Conservation (phyloP, 768 basidiomycete species). For the Sporobolomyces roseus region DNA sequence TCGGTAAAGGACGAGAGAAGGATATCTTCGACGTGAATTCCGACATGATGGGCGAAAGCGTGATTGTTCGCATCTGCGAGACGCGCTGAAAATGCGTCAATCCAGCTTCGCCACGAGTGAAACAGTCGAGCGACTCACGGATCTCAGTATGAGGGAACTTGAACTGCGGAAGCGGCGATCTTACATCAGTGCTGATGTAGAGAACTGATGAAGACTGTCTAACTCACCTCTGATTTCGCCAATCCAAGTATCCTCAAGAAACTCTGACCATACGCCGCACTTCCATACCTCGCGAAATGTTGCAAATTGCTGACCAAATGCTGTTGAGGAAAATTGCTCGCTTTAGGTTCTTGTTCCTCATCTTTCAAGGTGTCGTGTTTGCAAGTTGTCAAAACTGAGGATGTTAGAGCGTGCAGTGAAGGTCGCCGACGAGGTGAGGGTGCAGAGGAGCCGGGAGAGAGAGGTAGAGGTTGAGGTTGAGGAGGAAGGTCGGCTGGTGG, state of each 20-base stretch:
- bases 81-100: neutral
- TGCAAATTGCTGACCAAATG: slow-evolving; percentile 46
- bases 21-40: slow-evolving; percentile 49
- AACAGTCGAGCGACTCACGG: slow-evolving; percentile 28
- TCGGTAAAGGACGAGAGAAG: slow-evolving; percentile 50
- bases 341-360: slow-evolving; percentile 18
- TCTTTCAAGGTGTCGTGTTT: neutral
- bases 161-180: slow-evolving; percentile 34
- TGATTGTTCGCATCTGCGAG: slow-evolving; percentile 40
- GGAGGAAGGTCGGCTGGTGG: neutral
- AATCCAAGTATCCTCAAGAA: slow-evolving; percentile 47
- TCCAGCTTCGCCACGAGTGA: neutral
- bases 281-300: slow-evolving; percentile 47
- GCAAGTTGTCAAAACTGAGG: neutral
- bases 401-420: neutral
- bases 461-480: neutral
- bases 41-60: slow-evolving; percentile 49
- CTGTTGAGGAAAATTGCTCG: slow-evolving; percentile 18
- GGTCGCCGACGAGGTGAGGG: slow-evolving; percentile 1
- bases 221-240: slow-evolving; percentile 44
- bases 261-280: slow-evolving; percentile 40
- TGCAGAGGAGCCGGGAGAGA: neutral
- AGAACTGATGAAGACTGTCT: too few relatives aligned
- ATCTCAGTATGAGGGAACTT: slow-evolving; percentile 48
- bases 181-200: neutral